Base-by-base conservation (phyloP, 1,284 basidiomycete genomes). In the Ceratobasidium sp. region DNA sequence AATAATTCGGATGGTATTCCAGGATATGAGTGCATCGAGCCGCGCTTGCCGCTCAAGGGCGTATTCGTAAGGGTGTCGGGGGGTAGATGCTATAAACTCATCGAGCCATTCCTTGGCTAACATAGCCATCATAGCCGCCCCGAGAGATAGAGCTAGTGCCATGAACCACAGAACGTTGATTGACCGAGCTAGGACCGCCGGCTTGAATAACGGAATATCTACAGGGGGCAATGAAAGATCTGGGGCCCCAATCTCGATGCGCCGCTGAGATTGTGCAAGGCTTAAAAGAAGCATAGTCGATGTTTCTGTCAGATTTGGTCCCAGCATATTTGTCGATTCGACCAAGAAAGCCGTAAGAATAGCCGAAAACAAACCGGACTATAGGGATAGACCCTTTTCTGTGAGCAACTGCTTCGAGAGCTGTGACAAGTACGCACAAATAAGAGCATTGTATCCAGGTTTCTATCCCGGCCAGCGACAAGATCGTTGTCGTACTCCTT, bases 141-240 rank as follows among this genome's bases (percentile, higher is more conserved):
- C 17, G 8, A 67, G 50, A 53, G 47, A 35, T 27, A 67, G 17
- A 8, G 20, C 38, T 25, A 69, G 57, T 3, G 35, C 17, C 20
- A 40, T 47, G 25, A 68, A 55, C 65, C 65, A 68, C 4, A 68
- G n/a, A 8, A 49, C 53, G 52, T 68, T 68, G 10, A 68, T 54
- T 17, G n/a, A 29, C 7, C 52, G 32, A 35, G 54, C 52, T 6
- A 35, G 29, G 5, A 15, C 6, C 8, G 65, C 20, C 10, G 53
- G 13, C 15, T n/a, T 3, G 27, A 56, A 45, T 6, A 25, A n/a
- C 10, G 40, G 45, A 22, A 12, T 29, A 10, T 35, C 15, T 22
- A 45, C 20, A 27, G 31, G 15, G 20, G n/a, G 13, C 27, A 20
- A 32, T 8, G 20, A 13, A 22, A 35, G 15, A 15, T 31, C 15